Percentiles rank a stretch among this genome's conserved stretches.
Conservation (phyloP, 2,329 filamentous ascomycete genomes). For the Exophiala calicioides region DNA sequence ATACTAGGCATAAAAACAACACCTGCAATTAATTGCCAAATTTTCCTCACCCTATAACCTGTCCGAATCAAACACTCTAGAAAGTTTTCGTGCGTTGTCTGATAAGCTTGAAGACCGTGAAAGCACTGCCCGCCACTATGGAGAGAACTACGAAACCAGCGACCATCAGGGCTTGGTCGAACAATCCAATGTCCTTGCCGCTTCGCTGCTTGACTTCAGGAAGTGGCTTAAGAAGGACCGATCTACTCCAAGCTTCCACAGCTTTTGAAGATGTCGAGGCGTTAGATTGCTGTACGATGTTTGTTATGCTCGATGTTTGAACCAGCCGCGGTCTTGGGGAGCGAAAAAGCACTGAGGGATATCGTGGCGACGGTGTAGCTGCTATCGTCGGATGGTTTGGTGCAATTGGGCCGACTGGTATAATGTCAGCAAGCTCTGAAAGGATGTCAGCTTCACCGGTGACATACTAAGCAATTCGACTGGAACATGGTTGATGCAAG, state of each 20-base stretch:
- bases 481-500: slow-evolving; percentile 61
- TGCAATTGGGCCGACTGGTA: slow-evolving; percentile 16
- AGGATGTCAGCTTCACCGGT: slow-evolving; percentile 41
- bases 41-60: too few species aligned
- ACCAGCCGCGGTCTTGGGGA: slow-evolving; percentile 8
- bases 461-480: slow-evolving; percentile 51
- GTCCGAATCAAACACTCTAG: too few species aligned
- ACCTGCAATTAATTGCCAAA: too few species aligned
- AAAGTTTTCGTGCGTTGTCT: too few species aligned
- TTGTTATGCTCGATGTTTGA: slow-evolving; percentile 5
- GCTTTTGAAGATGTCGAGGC: slow-evolving; percentile 1
- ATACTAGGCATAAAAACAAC: too few species aligned
- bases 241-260: slow-evolving; percentile 5
- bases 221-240: slow-evolving; percentile 32
- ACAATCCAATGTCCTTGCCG: slow-evolving; percentile 47
- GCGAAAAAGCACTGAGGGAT: slow-evolving; percentile 5
- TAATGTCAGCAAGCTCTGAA: too few species aligned
- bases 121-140: slow-evolving; percentile 1
- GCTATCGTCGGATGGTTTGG: slow-evolving; percentile 8
- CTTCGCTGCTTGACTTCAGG: slow-evolving; percentile 39
- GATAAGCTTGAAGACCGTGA: too few species aligned
- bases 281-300: not conserved
- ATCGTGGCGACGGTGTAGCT: slow-evolving; percentile 29
- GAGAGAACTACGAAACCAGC: not conserved
- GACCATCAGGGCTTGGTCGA: slow-evolving; percentile 49